These are phyloP conservation scores for Eucalyptus cladocalyx DNA, from an alignment of 345 rosid genomes.

Conservation along the genomic window DNA sequence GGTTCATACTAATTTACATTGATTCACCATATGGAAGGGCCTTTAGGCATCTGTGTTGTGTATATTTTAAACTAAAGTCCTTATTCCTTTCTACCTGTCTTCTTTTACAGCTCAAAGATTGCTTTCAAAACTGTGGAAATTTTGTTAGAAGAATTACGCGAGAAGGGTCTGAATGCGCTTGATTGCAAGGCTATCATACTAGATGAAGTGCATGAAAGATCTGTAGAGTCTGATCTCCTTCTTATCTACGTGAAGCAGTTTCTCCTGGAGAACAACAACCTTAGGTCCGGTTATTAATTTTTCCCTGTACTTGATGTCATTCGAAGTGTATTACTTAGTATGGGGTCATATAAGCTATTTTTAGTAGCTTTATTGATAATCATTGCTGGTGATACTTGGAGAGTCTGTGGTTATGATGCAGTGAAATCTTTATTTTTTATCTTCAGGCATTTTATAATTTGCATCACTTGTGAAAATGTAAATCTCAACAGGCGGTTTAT, in stretches of 20 bases:
- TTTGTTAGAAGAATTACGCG: constrained; percentile 82
- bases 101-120: constrained; percentile 58
- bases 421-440: not conserved
- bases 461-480: not conserved
- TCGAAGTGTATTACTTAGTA: not conserved
- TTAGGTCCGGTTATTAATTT: constrained; percentile 36
- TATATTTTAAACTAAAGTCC: not conserved
- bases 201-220: constrained; percentile 99
- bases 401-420: not conserved
- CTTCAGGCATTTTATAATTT: not conserved
- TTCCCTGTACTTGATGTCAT: not conserved
- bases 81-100: not conserved
- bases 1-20: not conserved
- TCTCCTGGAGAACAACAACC: constrained; percentile 47
- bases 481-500: not conserved
- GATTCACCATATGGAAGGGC: not conserved
- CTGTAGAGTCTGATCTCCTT: constrained; percentile 83
- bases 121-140: constrained; percentile 88
- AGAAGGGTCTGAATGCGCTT: constrained; percentile 69
- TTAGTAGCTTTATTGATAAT: not conserved
- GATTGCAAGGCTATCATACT: constrained; percentile 81
- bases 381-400: too few relatives aligned
- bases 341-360: not conserved
- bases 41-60: not conserved
- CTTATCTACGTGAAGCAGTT: constrained; percentile 88